These are phyloP conservation scores for Tolypocladium inflatum DNA, from an alignment of 2,329 filamentous ascomycete genomes.

Conservation along the genomic window DNA sequence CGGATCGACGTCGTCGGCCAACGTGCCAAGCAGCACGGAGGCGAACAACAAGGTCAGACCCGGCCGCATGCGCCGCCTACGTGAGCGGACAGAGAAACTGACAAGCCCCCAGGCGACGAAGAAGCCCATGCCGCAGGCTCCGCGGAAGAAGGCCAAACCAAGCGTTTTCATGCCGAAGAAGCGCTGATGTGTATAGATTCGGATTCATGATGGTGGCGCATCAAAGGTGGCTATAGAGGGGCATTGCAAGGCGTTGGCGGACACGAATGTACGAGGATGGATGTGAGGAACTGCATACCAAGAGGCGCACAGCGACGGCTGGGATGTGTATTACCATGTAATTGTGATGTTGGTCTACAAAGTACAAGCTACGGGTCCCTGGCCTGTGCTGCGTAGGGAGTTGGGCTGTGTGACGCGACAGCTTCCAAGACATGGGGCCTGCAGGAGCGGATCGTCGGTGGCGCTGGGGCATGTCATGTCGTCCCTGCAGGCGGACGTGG, in stretches of 20 bases:
- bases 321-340: background rate
- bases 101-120: background rate
- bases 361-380: too few species aligned
- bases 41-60: conserved; percentile 11
- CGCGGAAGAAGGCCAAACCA: conserved; percentile 9
- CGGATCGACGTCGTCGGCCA: conserved; percentile 11
- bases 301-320: background rate
- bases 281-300: background rate
- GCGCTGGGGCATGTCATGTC: too few species aligned
- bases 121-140: conserved; percentile 2
- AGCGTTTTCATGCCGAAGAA: conserved; percentile 13
- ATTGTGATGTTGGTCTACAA: too few species aligned
- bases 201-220: background rate
- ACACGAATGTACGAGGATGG: background rate
- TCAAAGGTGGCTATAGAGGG: background rate
- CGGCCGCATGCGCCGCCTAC: background rate
- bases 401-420: too few species aligned
- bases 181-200: conserved; percentile 3
- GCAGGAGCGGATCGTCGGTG: too few species aligned
- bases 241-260: conserved; percentile 2
- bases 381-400: too few species aligned
- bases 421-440: too few species aligned
- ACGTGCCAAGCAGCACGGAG: conserved; percentile 6
- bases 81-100: background rate
- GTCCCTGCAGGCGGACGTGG: too few species aligned